These are phyloP conservation scores for Teunomyces stri DNA, from an alignment of 805 yeast species.

Conservation along the genomic window DNA sequence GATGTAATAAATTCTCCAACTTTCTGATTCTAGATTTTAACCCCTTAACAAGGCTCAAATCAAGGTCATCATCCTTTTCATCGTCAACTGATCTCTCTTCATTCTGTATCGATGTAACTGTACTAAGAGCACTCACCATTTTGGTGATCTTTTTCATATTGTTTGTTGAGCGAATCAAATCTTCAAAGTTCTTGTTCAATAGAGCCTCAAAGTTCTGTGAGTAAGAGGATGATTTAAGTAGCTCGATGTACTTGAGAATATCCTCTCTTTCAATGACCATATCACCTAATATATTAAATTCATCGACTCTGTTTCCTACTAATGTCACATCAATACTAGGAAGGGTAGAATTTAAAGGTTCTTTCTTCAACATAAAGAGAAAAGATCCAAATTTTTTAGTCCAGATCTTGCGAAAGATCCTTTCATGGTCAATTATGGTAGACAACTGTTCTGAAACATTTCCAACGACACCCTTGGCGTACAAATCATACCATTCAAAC, in stretches of 20 bases:
- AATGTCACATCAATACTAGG: slow-evolving; percentile 41
- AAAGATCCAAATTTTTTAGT: slow-evolving; percentile 53
- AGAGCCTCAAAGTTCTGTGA: slow-evolving; percentile 34
- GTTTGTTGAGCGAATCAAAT: slow-evolving; percentile 39
- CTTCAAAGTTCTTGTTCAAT: slow-evolving; percentile 45
- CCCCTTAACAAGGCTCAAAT: slow-evolving; percentile 48
- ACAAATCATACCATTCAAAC: slow-evolving; percentile 51
- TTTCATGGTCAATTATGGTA: slow-evolving; percentile 55
- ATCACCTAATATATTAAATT: slow-evolving; percentile 36
- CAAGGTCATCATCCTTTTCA: slow-evolving; percentile 27
- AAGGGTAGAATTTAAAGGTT: slow-evolving; percentile 13
- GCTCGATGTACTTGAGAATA: slow-evolving; percentile 25
- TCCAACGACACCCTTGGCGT: slow-evolving; percentile 36
- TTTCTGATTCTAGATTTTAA: slow-evolving; percentile 72
- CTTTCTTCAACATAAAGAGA: slow-evolving; percentile 19
- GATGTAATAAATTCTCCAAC: slow-evolving; percentile 74
- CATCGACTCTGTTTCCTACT: slow-evolving; percentile 21
- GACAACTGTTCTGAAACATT: slow-evolving; percentile 59
- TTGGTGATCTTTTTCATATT: slow-evolving; percentile 36
- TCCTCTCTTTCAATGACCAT: slow-evolving; percentile 33
- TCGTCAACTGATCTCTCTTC: slow-evolving; percentile 12
- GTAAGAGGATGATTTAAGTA: slow-evolving; percentile 25
- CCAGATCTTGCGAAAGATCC: slow-evolving; percentile 59
- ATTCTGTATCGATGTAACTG: slow-evolving; percentile 22
- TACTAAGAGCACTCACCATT: slow-evolving; percentile 29